Conservation (phyloP, 176 grass and related monocot genomes). For the Carex scoparia region DNA sequence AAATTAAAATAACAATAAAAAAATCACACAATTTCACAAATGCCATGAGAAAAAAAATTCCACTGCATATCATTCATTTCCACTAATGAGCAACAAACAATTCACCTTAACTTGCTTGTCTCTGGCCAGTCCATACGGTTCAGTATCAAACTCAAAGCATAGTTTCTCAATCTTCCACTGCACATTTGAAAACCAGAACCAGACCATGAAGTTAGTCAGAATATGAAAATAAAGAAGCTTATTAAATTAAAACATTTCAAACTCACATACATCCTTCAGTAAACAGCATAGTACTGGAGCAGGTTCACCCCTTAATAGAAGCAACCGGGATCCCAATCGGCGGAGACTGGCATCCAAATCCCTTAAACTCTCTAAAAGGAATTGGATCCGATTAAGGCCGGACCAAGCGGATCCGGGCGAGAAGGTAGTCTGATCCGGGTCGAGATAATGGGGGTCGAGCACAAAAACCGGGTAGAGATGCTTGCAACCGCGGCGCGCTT, state of each 20-base stretch:
- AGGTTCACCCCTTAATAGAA: conserved; percentile 58
- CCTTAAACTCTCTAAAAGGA: conserved; percentile 80
- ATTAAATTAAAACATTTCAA: neutral
- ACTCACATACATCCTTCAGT: conserved; percentile 58
- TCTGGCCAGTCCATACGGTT: conserved; percentile 56
- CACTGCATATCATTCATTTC: neutral
- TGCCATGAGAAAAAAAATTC: neutral
- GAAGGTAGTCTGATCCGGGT: conserved; percentile 45
- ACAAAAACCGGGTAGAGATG: conserved; percentile 88
- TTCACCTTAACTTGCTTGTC: conserved; percentile 71
- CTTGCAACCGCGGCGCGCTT: conserved; percentile 30
- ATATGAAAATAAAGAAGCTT: neutral
- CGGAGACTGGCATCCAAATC: conserved; percentile 69
- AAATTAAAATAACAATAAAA: neutral
- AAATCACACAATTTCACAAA: neutral
- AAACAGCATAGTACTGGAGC: conserved; percentile 43
- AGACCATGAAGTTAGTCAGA: neutral
- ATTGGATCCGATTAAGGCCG: conserved; percentile 53
- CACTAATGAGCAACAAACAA: neutral
- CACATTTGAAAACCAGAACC: neutral
- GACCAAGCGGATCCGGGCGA: conserved; percentile 63
- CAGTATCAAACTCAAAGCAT: conserved; percentile 81
- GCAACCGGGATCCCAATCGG: conserved; percentile 60
- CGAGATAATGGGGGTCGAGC: conserved; percentile 69
- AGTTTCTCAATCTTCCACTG: conserved; percentile 87